Base-by-base conservation (phyloP, 2,329 filamentous ascomycete genomes). In the Fusarium chuoi region DNA sequence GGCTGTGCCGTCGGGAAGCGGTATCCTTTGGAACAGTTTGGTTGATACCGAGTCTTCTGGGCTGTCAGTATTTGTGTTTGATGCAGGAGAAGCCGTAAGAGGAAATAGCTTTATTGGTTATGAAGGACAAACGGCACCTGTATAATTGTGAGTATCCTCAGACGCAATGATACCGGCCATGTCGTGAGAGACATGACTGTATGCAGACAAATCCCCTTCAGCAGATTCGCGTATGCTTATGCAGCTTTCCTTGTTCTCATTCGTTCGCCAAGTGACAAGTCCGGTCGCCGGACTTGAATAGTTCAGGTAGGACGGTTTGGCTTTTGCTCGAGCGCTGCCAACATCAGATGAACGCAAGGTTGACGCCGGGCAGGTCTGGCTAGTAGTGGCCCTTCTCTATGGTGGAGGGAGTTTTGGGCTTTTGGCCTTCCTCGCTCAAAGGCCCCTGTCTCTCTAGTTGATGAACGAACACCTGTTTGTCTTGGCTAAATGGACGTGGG, bases 301-400 rank as follows among this genome's bases (percentile, higher is more conserved):
- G 44, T 33, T 52, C 28, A 30, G 46, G 36, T 46, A 69, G 44
- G 22, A 46, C 22, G 28, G 65, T 66, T 65, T 59, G 54, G 28
- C 54, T 64, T 54, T 62, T 39, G 17, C 55, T 63, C 35, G 33
- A 44, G 46, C 45, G 54, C 41, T 48, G 48, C 28, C 38, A 58
- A 68, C 67, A 71, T 74, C 71, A 74, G 71, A 74, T 51, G 45
- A 59, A 74, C 71, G 58, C 67, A 68, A 74, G 46, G 56, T 74
- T 74, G 71, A 68, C 71, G 46, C 59, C 48, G 46, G 24, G 30
- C 39, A 58, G 48, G 60, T 41, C 64, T 46, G 39, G 48, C 64
- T 56, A 44, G 38, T 38, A 26, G 30, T 55, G 33, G 52, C n/a
- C n/a, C 39, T 20, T n/a, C 20, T 44, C 48, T 64, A 54, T 45